Conservation (phyloP, 2,329 filamentous ascomycete species). For the Ceratocystis alfenasii region DNA sequence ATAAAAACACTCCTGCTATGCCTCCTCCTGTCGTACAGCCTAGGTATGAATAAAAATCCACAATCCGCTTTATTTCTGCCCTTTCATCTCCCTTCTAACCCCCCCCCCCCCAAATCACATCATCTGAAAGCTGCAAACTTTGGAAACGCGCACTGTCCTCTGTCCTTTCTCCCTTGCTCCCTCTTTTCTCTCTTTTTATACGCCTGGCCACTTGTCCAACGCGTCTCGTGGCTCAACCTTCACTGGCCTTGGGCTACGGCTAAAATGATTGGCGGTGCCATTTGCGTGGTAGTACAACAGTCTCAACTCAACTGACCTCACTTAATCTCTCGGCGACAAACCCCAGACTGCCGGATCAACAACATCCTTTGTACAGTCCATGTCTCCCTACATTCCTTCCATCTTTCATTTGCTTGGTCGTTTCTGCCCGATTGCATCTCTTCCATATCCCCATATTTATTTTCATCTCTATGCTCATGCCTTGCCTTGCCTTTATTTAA, state of each 20-base stretch:
- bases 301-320: not conserved
- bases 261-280: not conserved
- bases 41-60: not conserved
- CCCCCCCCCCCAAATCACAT: not conserved
- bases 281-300: conserved; percentile 1
- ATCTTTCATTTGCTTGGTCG: not conserved
- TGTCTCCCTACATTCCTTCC: not conserved
- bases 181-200: not conserved
- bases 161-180: not conserved
- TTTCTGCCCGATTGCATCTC: not conserved
- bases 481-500: not conserved
- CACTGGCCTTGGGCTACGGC: not conserved
- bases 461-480: not conserved
- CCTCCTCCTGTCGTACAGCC: not conserved
- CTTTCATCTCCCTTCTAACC: not conserved
- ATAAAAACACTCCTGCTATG: not conserved
- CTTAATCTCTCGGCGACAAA: not conserved
- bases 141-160: not conserved
- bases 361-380: not conserved
- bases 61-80: not conserved
- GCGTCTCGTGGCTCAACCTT: not conserved
- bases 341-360: too few relatives aligned
- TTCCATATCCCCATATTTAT: not conserved
- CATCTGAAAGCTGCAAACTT: not conserved
- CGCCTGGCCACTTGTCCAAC: not conserved